Base-by-base conservation (phyloP, 176 grass and related monocot species). In the Avena atlantica region DNA sequence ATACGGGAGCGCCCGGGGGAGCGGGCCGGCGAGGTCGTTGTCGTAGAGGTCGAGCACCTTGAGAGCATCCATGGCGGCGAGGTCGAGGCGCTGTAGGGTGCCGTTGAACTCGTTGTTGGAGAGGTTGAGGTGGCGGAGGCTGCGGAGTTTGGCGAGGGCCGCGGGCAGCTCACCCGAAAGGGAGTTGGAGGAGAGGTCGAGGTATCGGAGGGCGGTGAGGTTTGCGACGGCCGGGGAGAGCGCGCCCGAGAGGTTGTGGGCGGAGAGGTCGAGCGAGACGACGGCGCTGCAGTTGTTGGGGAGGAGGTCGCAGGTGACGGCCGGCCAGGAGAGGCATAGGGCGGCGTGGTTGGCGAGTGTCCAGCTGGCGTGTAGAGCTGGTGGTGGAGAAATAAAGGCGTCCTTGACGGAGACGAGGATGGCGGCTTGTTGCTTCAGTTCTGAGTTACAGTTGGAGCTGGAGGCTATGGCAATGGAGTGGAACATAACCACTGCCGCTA, bases 31-130 rank as follows among this genome's bases (percentile, higher is more conserved):
- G 51, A 96, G 85, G 53, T 96, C 88, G 58, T 96, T 96, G 87
- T 96, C 88, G 87, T 96, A 96, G 64, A 93, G 79, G 82, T 96
- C 90, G 14, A 96, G 79, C 70, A 89, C 87, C 82, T 83, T 20
- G 20, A 97, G 89, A 7, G 47, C 36, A 13, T 0, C 1, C 79
- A 92, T 81, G 8, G 76, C 55, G 63, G 86, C 88, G 48, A 94
- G 82, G 83, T 92, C 80, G 57, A 91, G 66, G 0, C 11, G 48
- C 1, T 51, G 42, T 2, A 93, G n/a, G 50, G 89, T 88, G 49
- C 86, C 90, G 57, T 97, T 97, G 81, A 97, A 88, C 88, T 97
- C 86, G 85, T 97, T 97, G 75, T 97, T 92, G 53, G 94, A 96
- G 52, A 96, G 78, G 83, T 96, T 96, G 75, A 96, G 89, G 53